phyloP scores from a whole-genome alignment of 352 stramenopile genomes.

The Thraustochytrium striatum region DNA sequence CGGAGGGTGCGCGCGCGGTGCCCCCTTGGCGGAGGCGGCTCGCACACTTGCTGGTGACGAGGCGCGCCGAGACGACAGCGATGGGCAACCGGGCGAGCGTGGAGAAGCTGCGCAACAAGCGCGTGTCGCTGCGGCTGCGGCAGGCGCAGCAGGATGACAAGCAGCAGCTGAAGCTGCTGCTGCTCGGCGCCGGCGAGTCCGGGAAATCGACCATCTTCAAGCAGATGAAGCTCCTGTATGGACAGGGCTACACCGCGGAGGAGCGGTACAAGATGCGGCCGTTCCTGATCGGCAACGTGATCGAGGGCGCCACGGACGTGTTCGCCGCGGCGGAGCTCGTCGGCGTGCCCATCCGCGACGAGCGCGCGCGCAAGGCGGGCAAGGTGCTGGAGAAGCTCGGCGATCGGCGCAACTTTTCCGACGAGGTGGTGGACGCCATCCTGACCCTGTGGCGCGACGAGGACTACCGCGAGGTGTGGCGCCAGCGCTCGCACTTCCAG shows the following conservation, averaged over 20 bases:
- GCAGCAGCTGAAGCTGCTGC: slow-evolving; percentile 59
- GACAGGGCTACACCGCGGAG: slow-evolving; percentile 13
- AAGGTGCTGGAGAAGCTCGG: neutral
- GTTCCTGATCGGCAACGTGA: slow-evolving; percentile 39
- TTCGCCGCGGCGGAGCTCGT: neutral
- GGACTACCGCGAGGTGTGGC: slow-evolving; percentile 12
- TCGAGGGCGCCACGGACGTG: slow-evolving; percentile 31
- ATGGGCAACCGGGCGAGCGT: slow-evolving; percentile 27
- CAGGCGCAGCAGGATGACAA: slow-evolving; percentile 47
- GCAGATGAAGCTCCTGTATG: slow-evolving; percentile 64
- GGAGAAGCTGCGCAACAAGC: slow-evolving; percentile 46
- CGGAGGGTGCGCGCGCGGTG: too few species aligned
- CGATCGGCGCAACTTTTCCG: slow-evolving; percentile 23
- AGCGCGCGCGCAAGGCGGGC: neutral
- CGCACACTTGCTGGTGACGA: too few species aligned
- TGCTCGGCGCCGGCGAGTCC: slow-evolving; percentile 52
- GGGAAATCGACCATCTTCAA: slow-evolving; percentile 66
- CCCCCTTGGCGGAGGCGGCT: too few species aligned
- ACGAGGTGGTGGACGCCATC: slow-evolving; percentile 52
- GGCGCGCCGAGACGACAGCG: too few species aligned
- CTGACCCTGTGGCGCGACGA: slow-evolving; percentile 53
- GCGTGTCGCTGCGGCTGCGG: neutral
- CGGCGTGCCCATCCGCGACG: neutral
- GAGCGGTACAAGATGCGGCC: slow-evolving; percentile 34
- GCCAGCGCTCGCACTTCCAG: slow-evolving; percentile 31